Percentiles rank a stretch among this genome's conserved stretches.
These are phyloP conservation scores for Fraxinus sp. DNA, from an alignment of 305 asterid species.

Conservation along the genomic window DNA sequence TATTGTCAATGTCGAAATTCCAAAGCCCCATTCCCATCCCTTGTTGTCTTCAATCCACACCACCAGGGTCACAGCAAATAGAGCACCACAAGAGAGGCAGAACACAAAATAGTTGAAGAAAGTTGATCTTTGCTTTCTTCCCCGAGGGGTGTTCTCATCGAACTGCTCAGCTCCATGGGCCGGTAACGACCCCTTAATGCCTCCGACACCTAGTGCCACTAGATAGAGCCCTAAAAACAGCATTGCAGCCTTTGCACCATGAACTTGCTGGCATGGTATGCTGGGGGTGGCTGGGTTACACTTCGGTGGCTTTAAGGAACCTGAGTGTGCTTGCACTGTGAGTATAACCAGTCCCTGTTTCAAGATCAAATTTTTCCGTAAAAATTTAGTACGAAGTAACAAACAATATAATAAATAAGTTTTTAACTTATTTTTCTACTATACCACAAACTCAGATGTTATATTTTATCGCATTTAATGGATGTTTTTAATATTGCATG, in stretches of 20 bases:
- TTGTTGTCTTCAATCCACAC: constrained; percentile 91
- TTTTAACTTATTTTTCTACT: background rate
- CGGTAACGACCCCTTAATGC: constrained; percentile 84
- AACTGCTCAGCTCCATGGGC: constrained; percentile 93
- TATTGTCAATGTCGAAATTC: constrained; percentile 60
- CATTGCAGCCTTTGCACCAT: constrained; percentile 78
- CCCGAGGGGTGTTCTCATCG: constrained; percentile 58
- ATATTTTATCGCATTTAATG: background rate
- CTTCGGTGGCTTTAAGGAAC: constrained; percentile 64
- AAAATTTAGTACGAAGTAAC: background rate
- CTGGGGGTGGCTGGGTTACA: constrained; percentile 35
- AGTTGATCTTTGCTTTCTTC: constrained; percentile 70
- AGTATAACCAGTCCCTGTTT: constrained; percentile 70
- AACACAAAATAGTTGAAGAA: constrained; percentile 88
- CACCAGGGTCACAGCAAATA: constrained; percentile 81
- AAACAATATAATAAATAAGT: background rate
- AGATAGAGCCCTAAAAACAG: constrained; percentile 72
- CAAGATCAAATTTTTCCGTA: background rate
- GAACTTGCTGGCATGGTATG: constrained; percentile 53
- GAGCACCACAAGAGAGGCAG: constrained; percentile 71
- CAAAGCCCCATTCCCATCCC: constrained; percentile 97
- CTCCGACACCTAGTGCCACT: constrained; percentile 82
- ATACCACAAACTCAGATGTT: background rate
- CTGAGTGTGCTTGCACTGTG: constrained; percentile 71
- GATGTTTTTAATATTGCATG: background rate